Evolutionary conservation across 176 grass and related monocot genomes (phyloP).

Genomic region (Cenchrus fungigraminus): DNA sequence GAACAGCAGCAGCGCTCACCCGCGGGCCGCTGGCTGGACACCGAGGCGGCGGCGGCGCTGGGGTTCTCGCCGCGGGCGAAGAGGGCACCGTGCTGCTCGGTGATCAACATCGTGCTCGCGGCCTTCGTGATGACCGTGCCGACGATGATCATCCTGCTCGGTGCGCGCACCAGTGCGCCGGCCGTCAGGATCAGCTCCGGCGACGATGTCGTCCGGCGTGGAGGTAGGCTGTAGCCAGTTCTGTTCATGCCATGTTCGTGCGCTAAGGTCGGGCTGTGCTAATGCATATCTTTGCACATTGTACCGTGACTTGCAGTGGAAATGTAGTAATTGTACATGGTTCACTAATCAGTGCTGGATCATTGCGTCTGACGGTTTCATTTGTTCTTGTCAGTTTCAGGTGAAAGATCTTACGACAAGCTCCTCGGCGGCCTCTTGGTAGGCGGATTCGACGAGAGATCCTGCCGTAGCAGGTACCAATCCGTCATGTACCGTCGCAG

Average conservation of each 20-base stretch:
- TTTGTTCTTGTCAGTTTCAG: constrained; percentile 23
- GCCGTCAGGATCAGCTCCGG: constrained; percentile 23
- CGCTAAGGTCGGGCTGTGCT: no score
- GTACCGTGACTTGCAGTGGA: not conserved
- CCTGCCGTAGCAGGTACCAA: constrained; percentile 66
- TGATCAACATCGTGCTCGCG: constrained; percentile 9
- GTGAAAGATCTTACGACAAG: constrained; percentile 29
- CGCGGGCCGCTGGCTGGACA: not conserved
- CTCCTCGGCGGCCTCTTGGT: constrained; percentile 60
- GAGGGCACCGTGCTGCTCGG: not conserved
- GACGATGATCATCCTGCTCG: constrained; percentile 37
- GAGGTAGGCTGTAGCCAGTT: not conserved
- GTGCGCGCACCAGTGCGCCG: not conserved
- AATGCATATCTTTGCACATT: not conserved
- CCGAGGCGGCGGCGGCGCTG: not conserved
- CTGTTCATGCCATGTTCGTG: not conserved
- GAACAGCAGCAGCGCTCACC: not conserved
- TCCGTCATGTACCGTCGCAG: constrained; percentile 52
- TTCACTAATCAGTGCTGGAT: not conserved
- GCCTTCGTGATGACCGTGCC: constrained; percentile 39
- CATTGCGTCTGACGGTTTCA: not conserved
- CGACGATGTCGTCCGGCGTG: not conserved
- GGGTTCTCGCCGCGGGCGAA: not conserved
- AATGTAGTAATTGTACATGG: not conserved
- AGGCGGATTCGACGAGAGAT: constrained; percentile 34